Percentiles rank a stretch among this genome's conserved stretches.
Conservation (phyloP, 2,329 filamentous ascomycete species). For the Verticillium tricorpus region DNA sequence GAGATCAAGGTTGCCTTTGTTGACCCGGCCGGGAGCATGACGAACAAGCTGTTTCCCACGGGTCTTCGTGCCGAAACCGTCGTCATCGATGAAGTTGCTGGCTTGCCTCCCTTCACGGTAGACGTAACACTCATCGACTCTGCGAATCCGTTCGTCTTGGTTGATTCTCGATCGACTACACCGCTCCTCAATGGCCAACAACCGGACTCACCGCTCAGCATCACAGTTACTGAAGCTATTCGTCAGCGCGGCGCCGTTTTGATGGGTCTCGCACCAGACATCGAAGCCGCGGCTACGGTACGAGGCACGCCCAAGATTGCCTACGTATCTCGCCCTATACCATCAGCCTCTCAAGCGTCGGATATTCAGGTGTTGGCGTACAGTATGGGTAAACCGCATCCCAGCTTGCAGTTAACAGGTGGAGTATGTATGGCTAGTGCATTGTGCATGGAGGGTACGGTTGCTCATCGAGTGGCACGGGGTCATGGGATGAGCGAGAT, state of each 20-base stretch:
- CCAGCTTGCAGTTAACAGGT: constrained; percentile 47
- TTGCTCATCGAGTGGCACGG: constrained; percentile 21
- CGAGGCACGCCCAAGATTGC: constrained; percentile 51
- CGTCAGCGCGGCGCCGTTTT: constrained; percentile 47
- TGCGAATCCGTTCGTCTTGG: constrained; percentile 41
- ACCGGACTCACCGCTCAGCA: constrained; percentile 19
- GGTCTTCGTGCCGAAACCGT: constrained; percentile 43
- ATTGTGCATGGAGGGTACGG: constrained; percentile 34
- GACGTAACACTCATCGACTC: constrained; percentile 27
- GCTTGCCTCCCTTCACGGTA: constrained; percentile 21
- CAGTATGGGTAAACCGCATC: constrained; percentile 46
- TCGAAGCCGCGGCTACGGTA: constrained; percentile 24
- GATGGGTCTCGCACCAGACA: constrained; percentile 49
- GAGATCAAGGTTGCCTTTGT: constrained; percentile 55
- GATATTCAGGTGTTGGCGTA: constrained; percentile 41
- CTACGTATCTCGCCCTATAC: constrained; percentile 34
- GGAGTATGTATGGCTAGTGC: constrained; percentile 43
- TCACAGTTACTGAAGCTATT: constrained; percentile 41
- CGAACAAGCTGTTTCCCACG: constrained; percentile 53
- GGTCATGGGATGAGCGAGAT: background rate
- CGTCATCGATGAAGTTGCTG: constrained; percentile 28
- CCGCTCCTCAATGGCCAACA: background rate
- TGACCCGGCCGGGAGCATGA: constrained; percentile 56
- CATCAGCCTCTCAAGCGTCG: constrained; percentile 4
- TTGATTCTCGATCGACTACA: constrained; percentile 38